Conservation (phyloP, 768 basidiomycete species). For the Pulveroboletus sp. region DNA sequence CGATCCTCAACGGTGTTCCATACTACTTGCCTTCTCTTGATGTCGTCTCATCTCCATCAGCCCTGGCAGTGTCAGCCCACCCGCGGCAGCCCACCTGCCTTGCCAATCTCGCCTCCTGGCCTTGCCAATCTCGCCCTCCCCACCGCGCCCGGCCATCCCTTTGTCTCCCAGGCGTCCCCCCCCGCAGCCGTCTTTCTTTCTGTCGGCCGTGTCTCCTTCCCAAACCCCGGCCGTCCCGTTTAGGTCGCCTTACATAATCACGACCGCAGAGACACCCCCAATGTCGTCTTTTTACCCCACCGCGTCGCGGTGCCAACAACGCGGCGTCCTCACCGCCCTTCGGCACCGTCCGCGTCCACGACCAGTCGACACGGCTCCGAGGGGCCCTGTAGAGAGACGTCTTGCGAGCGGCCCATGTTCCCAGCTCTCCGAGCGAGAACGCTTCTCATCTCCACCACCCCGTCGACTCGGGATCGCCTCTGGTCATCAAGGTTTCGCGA, state of each 20-base stretch:
- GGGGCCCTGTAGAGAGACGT: too few relatives aligned
- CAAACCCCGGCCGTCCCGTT: too few relatives aligned
- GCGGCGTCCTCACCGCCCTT: background rate
- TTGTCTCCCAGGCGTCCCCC: too few relatives aligned
- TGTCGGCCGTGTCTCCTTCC: too few relatives aligned
- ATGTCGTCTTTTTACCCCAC: background rate
- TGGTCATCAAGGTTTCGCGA: background rate
- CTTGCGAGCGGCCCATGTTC: background rate
- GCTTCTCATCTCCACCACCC: background rate
- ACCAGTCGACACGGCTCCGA: too few relatives aligned
- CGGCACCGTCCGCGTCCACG: background rate
- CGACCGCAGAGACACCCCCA: too few relatives aligned
- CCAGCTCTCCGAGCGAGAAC: background rate
- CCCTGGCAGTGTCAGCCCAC: slow-evolving; percentile 4
- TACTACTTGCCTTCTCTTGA: slow-evolving; percentile 10
- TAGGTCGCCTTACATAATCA: too few relatives aligned
- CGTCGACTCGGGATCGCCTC: background rate
- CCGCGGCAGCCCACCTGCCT: background rate
- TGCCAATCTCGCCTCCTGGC: background rate
- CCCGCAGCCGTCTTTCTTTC: too few relatives aligned
- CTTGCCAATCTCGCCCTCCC: too few relatives aligned
- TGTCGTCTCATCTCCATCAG: background rate
- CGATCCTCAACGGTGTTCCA: slow-evolving; percentile 16
- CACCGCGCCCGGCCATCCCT: too few relatives aligned
- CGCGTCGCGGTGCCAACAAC: background rate